Base-by-base conservation (phyloP, 1,284 basidiomycete species). In the Afroboletus lepidellus region DNA sequence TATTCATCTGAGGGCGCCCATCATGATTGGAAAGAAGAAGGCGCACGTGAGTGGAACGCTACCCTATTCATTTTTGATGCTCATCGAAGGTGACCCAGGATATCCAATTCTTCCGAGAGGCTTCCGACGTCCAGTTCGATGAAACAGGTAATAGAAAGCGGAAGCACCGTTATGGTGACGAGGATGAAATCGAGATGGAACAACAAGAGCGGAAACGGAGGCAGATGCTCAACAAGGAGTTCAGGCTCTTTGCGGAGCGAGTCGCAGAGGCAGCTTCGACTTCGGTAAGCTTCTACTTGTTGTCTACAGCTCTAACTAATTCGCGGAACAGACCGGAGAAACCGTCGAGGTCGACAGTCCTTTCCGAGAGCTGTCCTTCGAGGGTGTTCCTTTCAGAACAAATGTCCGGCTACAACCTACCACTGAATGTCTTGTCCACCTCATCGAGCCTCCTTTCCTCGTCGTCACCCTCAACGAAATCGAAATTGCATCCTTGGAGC, bases 21-120 rank as follows among this genome's bases (percentile, higher is more conserved):
- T 99, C 71, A 95, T 99, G 82, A 90, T 99, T 60, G 96, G 97
- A 57, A 99, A 99, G 80, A 99, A 99, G 80, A 99, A 99, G 73
- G 89, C 95, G 18, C 91, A 90, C 58, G 91, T 91, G 67, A 49
- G 81, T 73, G 24, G 7, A 25, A 25, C 15, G 9, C 9, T 49
- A n/a, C 13, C 2, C 7, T 32, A 16, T 51, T 27, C 38, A 34
- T 44, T 24, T 46, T 43, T 18, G 38, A 30, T 43, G 37, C 42
- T 43, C 16, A 60, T 37, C 12, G 12, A 30, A 5, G 13, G 29
- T 53, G 42, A 34, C 25, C 3, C 34, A 94, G 87, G 97, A 99
- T 69, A 85, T 99, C 9, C 97, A 99, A 82, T 98, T 99, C 73
- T 97, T 92, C 77, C 91, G 97, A 23, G 97, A 99, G 75, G 97